Evolutionary conservation across 257 asterid species (phyloP).

Genomic region (Lantana camara): DNA sequence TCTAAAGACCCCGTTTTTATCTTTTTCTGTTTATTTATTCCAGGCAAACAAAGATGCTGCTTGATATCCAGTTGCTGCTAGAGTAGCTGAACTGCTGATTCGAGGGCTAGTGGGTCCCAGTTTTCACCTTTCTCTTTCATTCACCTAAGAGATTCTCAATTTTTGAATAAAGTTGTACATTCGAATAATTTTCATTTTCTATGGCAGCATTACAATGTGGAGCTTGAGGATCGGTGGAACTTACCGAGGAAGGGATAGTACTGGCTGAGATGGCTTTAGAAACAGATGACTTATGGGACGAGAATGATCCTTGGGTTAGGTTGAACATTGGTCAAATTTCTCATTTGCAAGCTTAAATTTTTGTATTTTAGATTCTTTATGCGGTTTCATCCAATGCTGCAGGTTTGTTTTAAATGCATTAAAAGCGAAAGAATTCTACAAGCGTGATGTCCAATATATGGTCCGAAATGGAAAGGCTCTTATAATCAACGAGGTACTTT

Average conservation of each 20-base stretch:
- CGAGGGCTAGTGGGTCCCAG: slow-evolving; percentile 65
- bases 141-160: slow-evolving; percentile 22
- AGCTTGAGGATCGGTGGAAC: slow-evolving; percentile 96
- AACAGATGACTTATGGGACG: slow-evolving; percentile 96
- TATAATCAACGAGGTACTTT: slow-evolving; percentile 81
- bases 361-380: slow-evolving; percentile 20
- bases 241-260: slow-evolving; percentile 88
- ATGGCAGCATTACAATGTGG: slow-evolving; percentile 84
- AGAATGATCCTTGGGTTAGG: slow-evolving; percentile 99
- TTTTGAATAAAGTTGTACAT: background rate
- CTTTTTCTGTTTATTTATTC: slow-evolving; percentile 21
- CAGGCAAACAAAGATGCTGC: slow-evolving; percentile 90
- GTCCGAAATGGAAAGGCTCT: slow-evolving; percentile 90
- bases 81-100: slow-evolving; percentile 84
- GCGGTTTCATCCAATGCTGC: slow-evolving; percentile 29
- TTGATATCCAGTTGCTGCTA: slow-evolving; percentile 93
- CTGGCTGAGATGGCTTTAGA: slow-evolving; percentile 96
- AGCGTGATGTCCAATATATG: slow-evolving; percentile 91
- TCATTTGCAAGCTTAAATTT: slow-evolving; percentile 11
- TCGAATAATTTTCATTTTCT: slow-evolving; percentile 14
- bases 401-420: slow-evolving; percentile 93
- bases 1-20: slow-evolving; percentile 11
- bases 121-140: slow-evolving; percentile 14
- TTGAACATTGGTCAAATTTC: slow-evolving; percentile 34
- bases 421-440: slow-evolving; percentile 93